Base-by-base conservation (phyloP, 495 filamentous ascomycete species). In the Coniosporium apollinis region DNA sequence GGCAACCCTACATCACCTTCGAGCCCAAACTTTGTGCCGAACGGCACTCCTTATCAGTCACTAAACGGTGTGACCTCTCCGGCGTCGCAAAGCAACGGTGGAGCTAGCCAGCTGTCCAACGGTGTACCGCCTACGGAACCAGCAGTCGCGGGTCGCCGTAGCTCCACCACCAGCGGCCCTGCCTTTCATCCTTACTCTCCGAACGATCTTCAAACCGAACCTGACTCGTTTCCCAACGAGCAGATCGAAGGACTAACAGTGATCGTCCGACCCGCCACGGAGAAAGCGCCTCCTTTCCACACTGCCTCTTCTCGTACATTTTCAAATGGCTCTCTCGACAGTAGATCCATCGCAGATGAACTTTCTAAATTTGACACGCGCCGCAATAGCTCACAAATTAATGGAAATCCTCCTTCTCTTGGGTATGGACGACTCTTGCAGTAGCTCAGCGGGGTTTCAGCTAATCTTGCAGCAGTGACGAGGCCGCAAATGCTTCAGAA, bases 281-380 rank as follows among this genome's bases (percentile, higher is more conserved):
- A 50, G 21, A 22, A 28, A 22, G 47, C 53, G 18, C 46, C 55
- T 5, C 46, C 55, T 5, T 61, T 57, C 42, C 58, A 60, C 44
- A 51, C 44, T 30, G 47, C 59, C 34, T 54, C 58, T 21, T 52
- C 58, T 7, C 52, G 65, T 30, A 66, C 65, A 16, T 67, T 70
- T 45, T 67, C 65, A 25, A 64, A 66, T 46, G 61, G 67, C 37
- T 62, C 60, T 34, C 66, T 73, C 57, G 64, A 79, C 55, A 50
- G 54, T 28, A 51, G 54, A 47, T 64, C 49, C 28, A 56, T 62
- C 34, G 46, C 46, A 18, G 33, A 39, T 22, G 50, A 52, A 28
- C 19, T 44, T 24, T 41, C 44, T 11, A 56, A 52, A 32, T 33
- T 43, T n/a, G 56, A 54, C 26, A 41, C 38, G 13, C 45, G 39